Evolutionary conservation across 176 grass and related monocot genomes (phyloP).

Genomic region (Chloris gayana): DNA sequence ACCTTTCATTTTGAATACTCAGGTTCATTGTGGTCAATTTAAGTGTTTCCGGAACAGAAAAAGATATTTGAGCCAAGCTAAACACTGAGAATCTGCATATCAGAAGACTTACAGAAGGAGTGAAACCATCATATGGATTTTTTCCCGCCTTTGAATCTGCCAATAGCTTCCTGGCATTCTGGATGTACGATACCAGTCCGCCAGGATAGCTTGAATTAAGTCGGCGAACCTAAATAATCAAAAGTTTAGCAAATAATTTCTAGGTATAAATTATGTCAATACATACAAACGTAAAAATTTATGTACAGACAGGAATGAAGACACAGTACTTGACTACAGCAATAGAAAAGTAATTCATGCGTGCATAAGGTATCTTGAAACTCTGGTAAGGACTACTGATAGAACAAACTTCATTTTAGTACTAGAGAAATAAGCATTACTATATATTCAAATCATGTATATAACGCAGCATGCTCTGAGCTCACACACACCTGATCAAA

Average conservation of each 20-base stretch:
- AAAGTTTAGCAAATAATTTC: background rate
- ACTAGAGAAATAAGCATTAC: constrained; percentile 13
- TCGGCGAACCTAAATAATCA: constrained; percentile 40
- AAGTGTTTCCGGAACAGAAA: background rate
- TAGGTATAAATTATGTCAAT: background rate
- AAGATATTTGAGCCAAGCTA: background rate
- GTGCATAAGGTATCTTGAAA: background rate
- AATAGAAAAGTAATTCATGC: background rate
- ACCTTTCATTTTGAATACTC: background rate
- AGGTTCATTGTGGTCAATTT: background rate
- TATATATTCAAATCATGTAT: background rate
- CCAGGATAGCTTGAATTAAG: constrained; percentile 95
- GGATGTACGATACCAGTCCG: constrained; percentile 71
- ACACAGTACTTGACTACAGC: background rate
- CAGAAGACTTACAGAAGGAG: constrained; percentile 71
- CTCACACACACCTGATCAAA: constrained; percentile 66
- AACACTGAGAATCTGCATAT: background rate
- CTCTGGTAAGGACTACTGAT: background rate
- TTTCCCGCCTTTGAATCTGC: constrained; percentile 87
- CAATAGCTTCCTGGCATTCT: constrained; percentile 87
- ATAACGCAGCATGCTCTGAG: background rate
- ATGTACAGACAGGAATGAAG: background rate
- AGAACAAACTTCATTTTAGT: background rate
- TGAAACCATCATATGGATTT: constrained; percentile 94
- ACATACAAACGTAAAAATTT: background rate